A percentile compares a stretch with the other conserved stretches of the same genome.
These are phyloP conservation scores for Saccharomyces hybrid DNA, from an alignment of 1,139 yeast species.

Conservation along the genomic window DNA sequence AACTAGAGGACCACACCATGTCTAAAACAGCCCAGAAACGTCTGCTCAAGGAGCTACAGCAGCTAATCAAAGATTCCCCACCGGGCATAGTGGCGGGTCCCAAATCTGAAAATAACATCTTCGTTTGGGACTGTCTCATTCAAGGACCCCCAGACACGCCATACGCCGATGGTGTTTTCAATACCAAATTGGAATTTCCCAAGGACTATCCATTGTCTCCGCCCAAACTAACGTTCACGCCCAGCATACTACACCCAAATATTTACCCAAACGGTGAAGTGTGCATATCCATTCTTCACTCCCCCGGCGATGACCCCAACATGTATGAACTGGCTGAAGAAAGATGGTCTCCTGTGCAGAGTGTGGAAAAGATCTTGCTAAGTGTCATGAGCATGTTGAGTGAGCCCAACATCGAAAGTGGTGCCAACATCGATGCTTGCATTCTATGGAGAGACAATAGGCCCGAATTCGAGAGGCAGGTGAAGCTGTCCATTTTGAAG, in stretches of 20 bases:
- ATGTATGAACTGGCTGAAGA: conserved; percentile 93
- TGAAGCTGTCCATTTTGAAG: conserved; percentile 32
- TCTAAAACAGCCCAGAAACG: conserved; percentile 71
- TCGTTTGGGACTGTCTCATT: conserved; percentile 83
- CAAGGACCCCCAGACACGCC: conserved; percentile 91
- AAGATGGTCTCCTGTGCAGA: conserved; percentile 96
- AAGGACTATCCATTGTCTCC: conserved; percentile 88
- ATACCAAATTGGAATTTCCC: conserved; percentile 75
- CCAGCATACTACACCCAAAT: conserved; percentile 87
- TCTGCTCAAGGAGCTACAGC: conserved; percentile 81
- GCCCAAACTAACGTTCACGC: conserved; percentile 74
- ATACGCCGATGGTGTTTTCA: conserved; percentile 88
- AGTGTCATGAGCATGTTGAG: conserved; percentile 95
- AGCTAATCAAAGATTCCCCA: conserved; percentile 76
- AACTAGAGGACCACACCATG: conserved; percentile 11
- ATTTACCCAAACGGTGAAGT: conserved; percentile 91
- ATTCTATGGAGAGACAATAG: conserved; percentile 88
- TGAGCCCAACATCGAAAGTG: conserved; percentile 93
- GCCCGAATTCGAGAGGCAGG: conserved; percentile 54
- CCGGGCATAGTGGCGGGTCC: conserved; percentile 97
- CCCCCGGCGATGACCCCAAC: conserved; percentile 96
- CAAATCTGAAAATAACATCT: conserved; percentile 66
- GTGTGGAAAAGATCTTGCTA: conserved; percentile 85
- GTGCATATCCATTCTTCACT: conserved; percentile 87
- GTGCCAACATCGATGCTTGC: conserved; percentile 95